A percentile compares a stretch with the other conserved stretches of the same genome.
These are phyloP conservation scores for Bjerkandera adusta DNA, from an alignment of 1,284 basidiomycete species.

Conservation along the genomic window DNA sequence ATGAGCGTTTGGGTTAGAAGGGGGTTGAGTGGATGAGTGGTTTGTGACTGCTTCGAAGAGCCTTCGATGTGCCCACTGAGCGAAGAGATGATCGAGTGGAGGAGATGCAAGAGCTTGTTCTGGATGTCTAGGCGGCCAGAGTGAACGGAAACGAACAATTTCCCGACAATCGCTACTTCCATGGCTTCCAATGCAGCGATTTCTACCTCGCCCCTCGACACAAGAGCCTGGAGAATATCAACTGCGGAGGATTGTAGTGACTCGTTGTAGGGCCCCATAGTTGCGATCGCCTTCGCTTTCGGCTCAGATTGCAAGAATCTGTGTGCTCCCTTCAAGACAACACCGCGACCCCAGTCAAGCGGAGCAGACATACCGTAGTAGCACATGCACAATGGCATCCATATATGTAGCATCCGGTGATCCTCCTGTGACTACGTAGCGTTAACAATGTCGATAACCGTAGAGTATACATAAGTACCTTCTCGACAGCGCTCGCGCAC, in stretches of 20 bases:
- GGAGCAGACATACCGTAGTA: conserved; percentile 56
- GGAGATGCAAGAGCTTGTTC: conserved; percentile 89
- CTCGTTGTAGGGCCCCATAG: conserved; percentile 61
- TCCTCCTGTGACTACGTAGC: conserved; percentile 47
- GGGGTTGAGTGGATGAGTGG: conserved; percentile 53
- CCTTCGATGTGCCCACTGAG: conserved; percentile 27
- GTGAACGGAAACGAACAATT: conserved; percentile 76
- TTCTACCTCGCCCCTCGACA: conserved; percentile 79
- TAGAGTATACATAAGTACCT: conserved; percentile 4
- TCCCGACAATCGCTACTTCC: conserved; percentile 71
- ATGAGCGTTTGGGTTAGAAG: conserved; percentile 78
- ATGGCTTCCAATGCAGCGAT: conserved; percentile 55
- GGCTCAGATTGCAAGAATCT: conserved; percentile 81
- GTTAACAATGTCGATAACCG: too few species aligned
- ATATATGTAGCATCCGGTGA: conserved; percentile 64
- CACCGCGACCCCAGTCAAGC: neutral
- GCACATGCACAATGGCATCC: conserved; percentile 66
- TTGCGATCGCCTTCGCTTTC: conserved; percentile 38
- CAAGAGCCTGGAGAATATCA: conserved; percentile 81
- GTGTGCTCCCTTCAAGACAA: neutral
- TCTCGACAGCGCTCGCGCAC: conserved; percentile 59
- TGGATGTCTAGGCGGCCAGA: conserved; percentile 75
- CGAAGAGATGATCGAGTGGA: conserved; percentile 81
- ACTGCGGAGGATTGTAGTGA: conserved; percentile 73
- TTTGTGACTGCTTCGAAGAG: conserved; percentile 19